Base-by-base conservation (phyloP, 768 basidiomycete genomes). In the Suillus tomentosus region DNA sequence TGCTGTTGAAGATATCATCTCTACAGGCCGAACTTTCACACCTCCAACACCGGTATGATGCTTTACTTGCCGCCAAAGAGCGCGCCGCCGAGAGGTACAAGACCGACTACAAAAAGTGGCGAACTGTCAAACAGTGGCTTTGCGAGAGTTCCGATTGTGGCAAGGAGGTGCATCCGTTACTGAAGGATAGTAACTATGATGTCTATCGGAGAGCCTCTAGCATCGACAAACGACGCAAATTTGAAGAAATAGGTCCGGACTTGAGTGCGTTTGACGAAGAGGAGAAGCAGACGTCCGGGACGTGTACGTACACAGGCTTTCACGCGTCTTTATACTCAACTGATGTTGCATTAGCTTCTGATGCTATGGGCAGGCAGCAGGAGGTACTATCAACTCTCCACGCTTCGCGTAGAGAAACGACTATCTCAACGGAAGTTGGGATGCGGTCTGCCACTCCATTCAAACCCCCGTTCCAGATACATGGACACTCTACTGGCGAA, bases 61-160 rank as follows among this genome's bases (percentile, higher is more conserved):
- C 76, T 0, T 75, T 90, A 1, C 65, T 74, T 6, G 74, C 76
- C 45, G 75, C 78, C 36, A 81, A 82, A 61, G 77, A 80, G 59
- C 79, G 82, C 1, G 81, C 81, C 14, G 79, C 79, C 13, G 76
- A 72, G 24, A 81, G 80, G 22, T 85, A 85, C 72, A 80, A 82
- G 64, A 64, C 66, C 22, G 84, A 89, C 70, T 86, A 81, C 73
- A 81, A 81, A 71, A 82, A 79, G 63, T 89, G 85, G 85, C 74
- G 74, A 50, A 69, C 68, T 17, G 78, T 84, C 67, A 81, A 80
- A 59, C 65, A 72, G 36, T 85, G 80, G 81, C 67, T 84, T 5
- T 78, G 78, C 55, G 69, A 66, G 39, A 76, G 82, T 45, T 68
- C 77, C 15, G 72, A 70, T 19, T 64, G 72, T n/a, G 72, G 75